Evolutionary conservation across 2,329 filamentous ascomycete genomes (phyloP), one percentile per base, ranked within the genome.

Genomic region (Ceratocystis smalleyi): DNA sequence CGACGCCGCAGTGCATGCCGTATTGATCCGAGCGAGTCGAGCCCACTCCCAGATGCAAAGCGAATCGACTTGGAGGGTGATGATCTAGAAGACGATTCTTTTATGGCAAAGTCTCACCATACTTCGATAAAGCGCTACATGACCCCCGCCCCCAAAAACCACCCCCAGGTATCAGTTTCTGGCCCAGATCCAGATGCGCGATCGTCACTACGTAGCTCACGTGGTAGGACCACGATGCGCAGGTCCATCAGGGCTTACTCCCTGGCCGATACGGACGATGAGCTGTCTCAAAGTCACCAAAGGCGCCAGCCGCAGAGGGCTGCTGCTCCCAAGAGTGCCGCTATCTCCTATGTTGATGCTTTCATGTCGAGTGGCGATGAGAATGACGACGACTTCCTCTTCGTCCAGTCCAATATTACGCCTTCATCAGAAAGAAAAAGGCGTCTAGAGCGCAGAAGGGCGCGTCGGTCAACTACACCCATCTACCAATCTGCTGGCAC

Each of bases 401-500:
- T 75, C 1, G 70, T 77, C 30, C 69, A 73, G 5, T 77, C 76
- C 2, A 75, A 77, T 59, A 64, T 77, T 15, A 64, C 65, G 2
- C 60, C 65, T 7, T 45, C 54, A 12, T 27, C 55, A 43, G 63
- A 27, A 15, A 19, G 4, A 32, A 32, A 55, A 30, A n/a, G 15
- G 17, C 61, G 5, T 6, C 19, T 10, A 10, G 51, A 24, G 51
- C 51, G 27, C 47, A 55, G 59, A 63, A 43, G 55, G 55, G 22
- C 30, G 15, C 30, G 55, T 35, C 43, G 57, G 47, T 17, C 54
- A 22, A 27, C 35, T 62, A 19, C 27, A 6, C 51, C 51, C 40
- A 63, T 5, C 67, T 59, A 61, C 7, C 64, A 15, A 66, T 68
- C 59, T 63, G 43, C 61, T 55, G 27, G 68, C 47, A 65, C 64